Evolutionary conservation across 2,329 filamentous ascomycete species (phyloP), one percentile per base, ranked within the genome.

Genomic region (Xenosphaeropsis pyriputrescens): DNA sequence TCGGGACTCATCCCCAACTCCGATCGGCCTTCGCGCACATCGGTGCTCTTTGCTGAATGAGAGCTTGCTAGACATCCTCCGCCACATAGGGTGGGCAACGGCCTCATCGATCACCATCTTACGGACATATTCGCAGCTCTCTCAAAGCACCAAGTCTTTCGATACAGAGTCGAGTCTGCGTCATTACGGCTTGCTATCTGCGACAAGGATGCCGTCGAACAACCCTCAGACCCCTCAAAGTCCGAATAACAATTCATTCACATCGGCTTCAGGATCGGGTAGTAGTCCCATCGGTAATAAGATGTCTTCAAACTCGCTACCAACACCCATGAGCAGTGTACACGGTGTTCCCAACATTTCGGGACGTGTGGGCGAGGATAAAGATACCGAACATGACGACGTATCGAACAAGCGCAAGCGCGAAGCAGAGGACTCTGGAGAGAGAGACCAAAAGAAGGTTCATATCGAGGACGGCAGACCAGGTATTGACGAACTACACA

Each of bases 181-280:
- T 26, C 22, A 26, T 11, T 26, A 26, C 22, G 7, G 22, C 22
- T 42, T 49, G 47, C 22, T 11, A 26, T 26, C 22, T 26, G 22
- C 22, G 22, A 26, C 22, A 26, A 26, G 50, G 39, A 78, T 78
- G 72, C 74, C 71, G 61, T 75, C 72, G 46, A 47, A 53, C 65
- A 72, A 77, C 57, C 74, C 74, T 50, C 72, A 72, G 52, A 79
- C 74, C 49, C 75, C 75, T 55, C 73, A 78, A 64, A 79, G 74
- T 56, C 74, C 74, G 54, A 75, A 71, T 54, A 70, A 61, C 42
- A 70, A 65, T 60, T 61, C 64, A 53, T 64, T 62, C 48, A 63
- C 58, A 47, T 70, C 69, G 40, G 68, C 68, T 54, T 61, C 63
- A 40, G 65, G 63, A 40, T 61, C 64, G 45, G 62, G 65, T 37